These are phyloP conservation scores for Colletotrichum liriopes DNA, from an alignment of 2,329 filamentous ascomycete species.

Conservation along the genomic window DNA sequence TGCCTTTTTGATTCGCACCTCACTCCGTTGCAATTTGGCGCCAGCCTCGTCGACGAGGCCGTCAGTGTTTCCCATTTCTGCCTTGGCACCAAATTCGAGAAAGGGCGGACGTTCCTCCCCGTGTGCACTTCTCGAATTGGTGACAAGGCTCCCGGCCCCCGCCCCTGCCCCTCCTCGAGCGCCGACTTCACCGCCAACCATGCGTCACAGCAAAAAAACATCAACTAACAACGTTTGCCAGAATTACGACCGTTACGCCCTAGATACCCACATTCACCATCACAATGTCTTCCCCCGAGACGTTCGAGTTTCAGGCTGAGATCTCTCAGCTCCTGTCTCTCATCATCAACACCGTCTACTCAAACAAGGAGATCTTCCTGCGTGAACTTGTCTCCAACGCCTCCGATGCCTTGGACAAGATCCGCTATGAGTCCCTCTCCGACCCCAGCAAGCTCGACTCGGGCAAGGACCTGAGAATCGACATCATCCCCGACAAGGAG, in stretches of 20 bases:
- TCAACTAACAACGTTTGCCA: slow-evolving; percentile 32
- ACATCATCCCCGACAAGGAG: slow-evolving; percentile 98
- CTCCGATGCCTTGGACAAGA: slow-evolving; percentile 99
- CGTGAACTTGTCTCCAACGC: slow-evolving; percentile 98
- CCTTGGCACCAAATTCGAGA: neutral
- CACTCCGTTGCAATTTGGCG: neutral
- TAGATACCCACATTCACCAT: slow-evolving; percentile 42
- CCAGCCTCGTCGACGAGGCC: slow-evolving; percentile 14
- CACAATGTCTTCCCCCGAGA: slow-evolving; percentile 85
- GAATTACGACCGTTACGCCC: slow-evolving; percentile 42
- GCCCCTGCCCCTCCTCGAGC: slow-evolving; percentile 21
- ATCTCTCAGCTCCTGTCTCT: slow-evolving; percentile 99
- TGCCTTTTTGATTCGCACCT: neutral
- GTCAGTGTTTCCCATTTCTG: slow-evolving; percentile 26
- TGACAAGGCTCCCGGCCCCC: slow-evolving; percentile 5
- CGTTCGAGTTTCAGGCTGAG: slow-evolving; percentile 99
- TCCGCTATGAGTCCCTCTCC: slow-evolving; percentile 97
- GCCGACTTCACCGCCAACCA: slow-evolving; percentile 41
- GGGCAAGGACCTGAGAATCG: slow-evolving; percentile 98
- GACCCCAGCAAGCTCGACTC: slow-evolving; percentile 97
- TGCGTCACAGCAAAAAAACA: neutral
- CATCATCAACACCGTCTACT: slow-evolving; percentile 99
- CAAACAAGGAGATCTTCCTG: slow-evolving; percentile 99
- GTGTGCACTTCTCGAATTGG: neutral
- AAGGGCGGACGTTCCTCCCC: no score